Base-by-base conservation (phyloP, 1,284 basidiomycete species). In the Mrakiaceae sp. region DNA sequence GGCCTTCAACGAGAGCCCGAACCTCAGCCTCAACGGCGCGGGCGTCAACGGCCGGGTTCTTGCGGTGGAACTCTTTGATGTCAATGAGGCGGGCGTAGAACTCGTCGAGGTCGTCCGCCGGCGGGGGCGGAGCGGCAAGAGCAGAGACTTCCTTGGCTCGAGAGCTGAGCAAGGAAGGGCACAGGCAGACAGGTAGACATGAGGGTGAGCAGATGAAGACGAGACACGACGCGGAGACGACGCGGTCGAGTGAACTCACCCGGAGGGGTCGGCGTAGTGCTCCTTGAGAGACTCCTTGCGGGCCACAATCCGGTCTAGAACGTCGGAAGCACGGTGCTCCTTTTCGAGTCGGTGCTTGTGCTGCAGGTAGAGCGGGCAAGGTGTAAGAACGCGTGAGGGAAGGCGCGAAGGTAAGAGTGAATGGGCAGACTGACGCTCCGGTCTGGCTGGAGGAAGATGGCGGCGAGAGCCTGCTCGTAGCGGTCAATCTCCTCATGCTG, bases 401-500 rank as follows among this genome's bases (percentile, higher is more conserved):
- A 62, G 39, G 46, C 49, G 5, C 47, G 47, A 14, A 39, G 53
- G 5, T 3, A n/a, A 9, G 27, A 16, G 11, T 16, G 48, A 9
- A 66, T 58, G 63, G 58, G 58, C 60, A 64, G 46, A 75, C 77
- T 71, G 65, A 77, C 74, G 53, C 71, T 71, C 16, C 72, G 72
- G n/a, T 75, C 72, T 47, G 72, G 71, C 68, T 78, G 76, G 63
- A 78, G 71, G 60, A 83, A 74, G 58, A 82, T 76, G 59, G 79
- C 77, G 5, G 79, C 79, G 44, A 82, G 73, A 9, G 80, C 79
- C 64, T 79, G 76, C 70, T 82, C 89, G 70, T 93, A 90, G 66
- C 90, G 84, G 78, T 98, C 95, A 43, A 91, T 83, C 76, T 97
- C 94, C 79, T 98, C 93, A 77, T 98, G 94, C 8, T 87, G 89